Conservation (phyloP, 139 green algal species). For the Protoeuglena noctilucae region DNA sequence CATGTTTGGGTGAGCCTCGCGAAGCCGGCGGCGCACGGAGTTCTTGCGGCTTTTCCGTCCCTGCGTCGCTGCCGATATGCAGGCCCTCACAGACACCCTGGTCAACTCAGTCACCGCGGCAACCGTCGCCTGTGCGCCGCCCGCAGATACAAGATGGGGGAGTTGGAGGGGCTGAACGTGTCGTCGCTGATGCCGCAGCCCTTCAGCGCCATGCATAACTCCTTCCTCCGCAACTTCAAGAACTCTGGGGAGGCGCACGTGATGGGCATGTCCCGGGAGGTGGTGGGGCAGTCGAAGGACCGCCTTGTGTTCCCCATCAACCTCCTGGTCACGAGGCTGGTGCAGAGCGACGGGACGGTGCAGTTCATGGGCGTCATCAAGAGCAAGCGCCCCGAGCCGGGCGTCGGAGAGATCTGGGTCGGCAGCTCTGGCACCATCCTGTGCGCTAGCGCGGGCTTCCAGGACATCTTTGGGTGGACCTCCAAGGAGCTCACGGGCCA, state of each 20-base stretch:
- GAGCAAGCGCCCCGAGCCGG: background rate
- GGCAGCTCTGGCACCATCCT: background rate
- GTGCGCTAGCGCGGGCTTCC: background rate
- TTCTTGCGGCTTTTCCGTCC: too few relatives aligned
- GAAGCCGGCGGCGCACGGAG: too few relatives aligned
- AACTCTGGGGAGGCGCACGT: conserved; percentile 15
- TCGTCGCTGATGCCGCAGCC: conserved; percentile 28
- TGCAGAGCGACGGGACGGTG: conserved; percentile 6
- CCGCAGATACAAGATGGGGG: conserved; percentile 9
- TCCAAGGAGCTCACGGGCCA: too few relatives aligned
- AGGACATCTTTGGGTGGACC: background rate
- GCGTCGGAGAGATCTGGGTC: background rate
- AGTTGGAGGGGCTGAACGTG: conserved; percentile 37
- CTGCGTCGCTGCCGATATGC: too few relatives aligned
- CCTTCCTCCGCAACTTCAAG: conserved; percentile 27
- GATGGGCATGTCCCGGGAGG: conserved; percentile 19
- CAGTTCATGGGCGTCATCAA: conserved; percentile 20
- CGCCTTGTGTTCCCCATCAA: conserved; percentile 22
- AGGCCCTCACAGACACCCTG: too few relatives aligned
- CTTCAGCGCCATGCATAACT: conserved; percentile 26
- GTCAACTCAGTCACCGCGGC: too few relatives aligned
- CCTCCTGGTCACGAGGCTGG: conserved; percentile 14
- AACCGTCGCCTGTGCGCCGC: too few relatives aligned
- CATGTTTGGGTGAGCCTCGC: too few relatives aligned
- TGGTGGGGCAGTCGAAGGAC: conserved; percentile 28